phyloP scores from a whole-genome alignment of 2,329 filamentous ascomycete genomes.

The Metarhizium sp. region DNA sequence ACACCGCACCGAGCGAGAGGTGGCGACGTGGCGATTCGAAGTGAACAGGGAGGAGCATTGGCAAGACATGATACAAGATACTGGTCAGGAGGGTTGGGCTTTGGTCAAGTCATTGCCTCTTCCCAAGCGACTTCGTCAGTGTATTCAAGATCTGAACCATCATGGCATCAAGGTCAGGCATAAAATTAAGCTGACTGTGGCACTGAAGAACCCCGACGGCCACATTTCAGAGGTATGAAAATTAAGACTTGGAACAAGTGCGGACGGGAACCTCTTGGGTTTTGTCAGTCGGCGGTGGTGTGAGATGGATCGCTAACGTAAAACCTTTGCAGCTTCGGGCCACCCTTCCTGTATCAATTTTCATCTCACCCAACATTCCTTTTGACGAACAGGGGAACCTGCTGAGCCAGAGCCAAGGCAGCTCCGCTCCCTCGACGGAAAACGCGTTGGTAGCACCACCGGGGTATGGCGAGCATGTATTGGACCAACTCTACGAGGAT shows the following conservation, averaged over 20 bases:
- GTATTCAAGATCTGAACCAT: conserved; percentile 82
- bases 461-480: conserved; percentile 78
- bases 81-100: conserved; percentile 55
- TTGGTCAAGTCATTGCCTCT: conserved; percentile 56
- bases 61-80: conserved; percentile 59
- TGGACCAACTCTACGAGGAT: conserved; percentile 86
- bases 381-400: conserved; percentile 82
- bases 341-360: conserved; percentile 82
- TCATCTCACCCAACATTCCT: conserved; percentile 89
- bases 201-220: conserved; percentile 88
- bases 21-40: conserved; percentile 49
- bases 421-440: conserved; percentile 37
- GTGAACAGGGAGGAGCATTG: conserved; percentile 53
- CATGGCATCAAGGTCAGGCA: conserved; percentile 88
- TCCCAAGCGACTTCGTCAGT: conserved; percentile 72
- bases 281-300: background rate
- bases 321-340: conserved; percentile 56
- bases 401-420: conserved; percentile 48
- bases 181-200: conserved; percentile 84
- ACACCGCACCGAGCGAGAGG: conserved; percentile 55
- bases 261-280: no score
- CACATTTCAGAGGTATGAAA: conserved; percentile 73
- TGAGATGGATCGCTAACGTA: background rate
- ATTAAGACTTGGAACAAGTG: background rate
- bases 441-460: conserved; percentile 70